A percentile compares a stretch with the other conserved stretches of the same genome.
These are phyloP conservation scores for Yamadazyma triangularis DNA, from an alignment of 1,139 yeast species.

Conservation along the genomic window DNA sequence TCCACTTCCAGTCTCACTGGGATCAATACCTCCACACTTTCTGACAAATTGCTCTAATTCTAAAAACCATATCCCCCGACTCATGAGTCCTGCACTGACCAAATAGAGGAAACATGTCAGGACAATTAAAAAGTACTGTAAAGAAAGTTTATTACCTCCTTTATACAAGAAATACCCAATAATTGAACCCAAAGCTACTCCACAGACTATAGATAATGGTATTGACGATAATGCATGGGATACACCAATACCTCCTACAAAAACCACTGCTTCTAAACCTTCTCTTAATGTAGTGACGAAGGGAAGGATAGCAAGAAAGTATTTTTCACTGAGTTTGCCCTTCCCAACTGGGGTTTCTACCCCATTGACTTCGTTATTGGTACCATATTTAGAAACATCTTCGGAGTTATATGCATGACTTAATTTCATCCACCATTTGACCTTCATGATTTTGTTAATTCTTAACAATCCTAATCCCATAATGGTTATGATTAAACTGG, in stretches of 20 bases:
- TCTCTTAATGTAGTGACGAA: conserved; percentile 43
- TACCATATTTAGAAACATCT: background rate
- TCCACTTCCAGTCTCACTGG: conserved; percentile 85
- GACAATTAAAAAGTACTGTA: conserved; percentile 37
- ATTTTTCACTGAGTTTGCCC: conserved; percentile 18
- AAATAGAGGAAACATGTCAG: conserved; percentile 42
- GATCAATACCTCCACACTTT: conserved; percentile 76
- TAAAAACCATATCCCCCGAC: conserved; percentile 82
- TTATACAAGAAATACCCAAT: conserved; percentile 40
- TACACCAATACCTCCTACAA: conserved; percentile 47
- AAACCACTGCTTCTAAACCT: conserved; percentile 47
- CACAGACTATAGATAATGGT: conserved; percentile 35
- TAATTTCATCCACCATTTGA: conserved; percentile 46
- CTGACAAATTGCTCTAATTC: conserved; percentile 67
- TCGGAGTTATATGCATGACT: conserved; percentile 33
- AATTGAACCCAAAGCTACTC: conserved; percentile 28
- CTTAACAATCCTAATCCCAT: conserved; percentile 89
- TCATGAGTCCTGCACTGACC: conserved; percentile 42
- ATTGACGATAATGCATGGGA: conserved; percentile 34
- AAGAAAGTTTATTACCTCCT: conserved; percentile 39
- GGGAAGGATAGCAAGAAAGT: conserved; percentile 38
- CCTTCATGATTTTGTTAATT: conserved; percentile 61
- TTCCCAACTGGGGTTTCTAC: background rate
- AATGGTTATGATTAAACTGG: conserved; percentile 74
- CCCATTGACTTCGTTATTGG: conserved; percentile 2